These are phyloP conservation scores for Gaeumannomyces tritici DNA, from an alignment of 2,329 filamentous ascomycete genomes.

Conservation along the genomic window DNA sequence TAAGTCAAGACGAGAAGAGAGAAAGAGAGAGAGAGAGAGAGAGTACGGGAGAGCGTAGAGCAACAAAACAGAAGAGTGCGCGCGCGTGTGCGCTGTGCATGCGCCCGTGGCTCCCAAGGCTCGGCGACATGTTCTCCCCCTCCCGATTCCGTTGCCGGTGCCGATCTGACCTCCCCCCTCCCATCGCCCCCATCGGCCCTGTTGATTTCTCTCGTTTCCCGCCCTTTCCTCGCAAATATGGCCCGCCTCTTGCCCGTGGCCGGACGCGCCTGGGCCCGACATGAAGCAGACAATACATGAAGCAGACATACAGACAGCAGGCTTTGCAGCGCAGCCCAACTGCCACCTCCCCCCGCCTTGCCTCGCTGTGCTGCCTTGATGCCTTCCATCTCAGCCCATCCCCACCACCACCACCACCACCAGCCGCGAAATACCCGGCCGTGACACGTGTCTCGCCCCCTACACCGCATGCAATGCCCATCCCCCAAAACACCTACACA, in stretches of 20 bases:
- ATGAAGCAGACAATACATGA: too few relatives aligned
- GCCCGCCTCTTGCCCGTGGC: not conserved
- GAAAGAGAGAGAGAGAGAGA: not conserved
- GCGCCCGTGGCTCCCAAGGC: not conserved
- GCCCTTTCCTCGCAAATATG: not conserved
- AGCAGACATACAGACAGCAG: too few relatives aligned
- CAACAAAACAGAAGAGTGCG: not conserved
- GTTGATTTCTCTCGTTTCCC: not conserved
- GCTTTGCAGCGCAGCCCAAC: not conserved
- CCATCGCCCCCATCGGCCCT: not conserved
- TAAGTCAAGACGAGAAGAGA: constrained; percentile 32
- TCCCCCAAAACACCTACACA: not conserved
- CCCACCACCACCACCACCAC: not conserved
- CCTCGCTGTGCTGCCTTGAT: not conserved
- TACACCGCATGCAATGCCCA: not conserved
- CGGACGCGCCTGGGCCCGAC: not conserved
- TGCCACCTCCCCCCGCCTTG: not conserved
- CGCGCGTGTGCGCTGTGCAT: not conserved
- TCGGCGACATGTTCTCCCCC: not conserved
- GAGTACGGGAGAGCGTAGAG: too few relatives aligned
- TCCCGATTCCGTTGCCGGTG: too few relatives aligned
- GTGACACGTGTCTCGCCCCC: not conserved
- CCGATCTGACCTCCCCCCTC: not conserved
- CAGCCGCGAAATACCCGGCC: too few relatives aligned
- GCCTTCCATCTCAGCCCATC: not conserved